Percentiles rank a stretch among this genome's conserved stretches.
phyloP scores from a whole-genome alignment of 2,329 filamentous ascomycete genomes.

The Penicillium paneum region DNA sequence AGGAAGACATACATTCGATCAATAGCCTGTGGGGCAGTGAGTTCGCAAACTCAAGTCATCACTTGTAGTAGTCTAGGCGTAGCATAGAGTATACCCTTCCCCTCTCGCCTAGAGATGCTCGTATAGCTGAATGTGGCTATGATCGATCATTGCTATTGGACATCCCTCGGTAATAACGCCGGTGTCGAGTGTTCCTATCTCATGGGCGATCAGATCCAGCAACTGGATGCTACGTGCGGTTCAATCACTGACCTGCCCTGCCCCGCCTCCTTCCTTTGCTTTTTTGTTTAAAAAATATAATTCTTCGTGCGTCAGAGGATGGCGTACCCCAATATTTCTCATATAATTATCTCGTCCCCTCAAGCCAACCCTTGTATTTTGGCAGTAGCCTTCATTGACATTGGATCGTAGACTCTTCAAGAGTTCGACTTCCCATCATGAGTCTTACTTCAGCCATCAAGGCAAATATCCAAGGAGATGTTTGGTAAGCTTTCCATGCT shows the following conservation, averaged over 20 bases:
- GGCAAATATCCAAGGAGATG: conserved; percentile 17
- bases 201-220: neutral
- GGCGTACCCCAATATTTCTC: neutral
- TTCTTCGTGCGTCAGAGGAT: neutral
- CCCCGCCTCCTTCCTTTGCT: neutral
- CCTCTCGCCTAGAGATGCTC: neutral
- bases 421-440: neutral
- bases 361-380: neutral
- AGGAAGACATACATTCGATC: neutral
- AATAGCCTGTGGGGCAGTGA: neutral
- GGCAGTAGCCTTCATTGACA: neutral
- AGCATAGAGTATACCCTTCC: neutral
- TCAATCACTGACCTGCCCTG: neutral
- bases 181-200: neutral
- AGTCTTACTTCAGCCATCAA: neutral
- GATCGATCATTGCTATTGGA: neutral
- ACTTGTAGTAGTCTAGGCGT: neutral
- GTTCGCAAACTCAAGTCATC: neutral
- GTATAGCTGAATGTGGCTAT: neutral
- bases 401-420: neutral
- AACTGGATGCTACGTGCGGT: neutral
- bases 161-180: neutral
- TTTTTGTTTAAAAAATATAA: neutral
- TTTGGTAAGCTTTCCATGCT: conserved; percentile 11
- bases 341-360: neutral